Base-by-base conservation (phyloP, 257 asterid species). In the Solanum ossicruentum region DNA sequence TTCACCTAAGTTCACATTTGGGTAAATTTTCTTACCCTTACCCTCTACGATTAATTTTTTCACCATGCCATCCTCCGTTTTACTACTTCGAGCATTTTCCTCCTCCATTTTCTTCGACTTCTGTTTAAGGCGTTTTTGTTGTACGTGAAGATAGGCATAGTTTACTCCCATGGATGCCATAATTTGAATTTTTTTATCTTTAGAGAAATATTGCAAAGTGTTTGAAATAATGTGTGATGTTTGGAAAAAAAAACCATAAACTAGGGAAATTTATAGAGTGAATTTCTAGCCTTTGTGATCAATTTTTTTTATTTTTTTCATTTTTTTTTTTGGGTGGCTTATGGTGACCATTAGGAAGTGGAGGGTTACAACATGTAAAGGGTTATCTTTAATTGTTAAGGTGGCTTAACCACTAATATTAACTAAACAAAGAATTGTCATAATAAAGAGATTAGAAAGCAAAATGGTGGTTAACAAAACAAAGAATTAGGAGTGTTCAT, bases 121-220 rank as follows among this genome's bases (percentile, higher is more conserved):
- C 85, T 90, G 90, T 54, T 88, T 81, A 16, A 85, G 90, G 1
- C 83, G 51, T 82, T 91, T 91, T 67, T 91, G 92, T 79, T 91
- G 94, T 84, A 90, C 88, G 85, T 86, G 57, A 73, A 90, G 45
- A 51, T 86, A 52, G 1, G 92, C 92, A 56, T 88, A 91, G 86
- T 90, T 91, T 36, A 90, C 91, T 51, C 94, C 94, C 1, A 23
- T 89, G 41, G 94, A 91, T 43, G 92, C 86, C 94, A 91, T 91
- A 73, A 80, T 17, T 32, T 54, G n/a, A 7, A 39, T 39, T 39
- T 36, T 17, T 65, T 41, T 1, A 18, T 70, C 12, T 3, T 41
- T 3, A 39, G 49, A 67, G 15, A 70, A 70, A 17, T 66, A 43
- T 80, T 55, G 15, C 41, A 4, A 52, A n/a, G 54, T 23, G 23